Evolutionary conservation across 2,329 filamentous ascomycete genomes (phyloP).

Genomic region (Aspergillus brasiliensis): DNA sequence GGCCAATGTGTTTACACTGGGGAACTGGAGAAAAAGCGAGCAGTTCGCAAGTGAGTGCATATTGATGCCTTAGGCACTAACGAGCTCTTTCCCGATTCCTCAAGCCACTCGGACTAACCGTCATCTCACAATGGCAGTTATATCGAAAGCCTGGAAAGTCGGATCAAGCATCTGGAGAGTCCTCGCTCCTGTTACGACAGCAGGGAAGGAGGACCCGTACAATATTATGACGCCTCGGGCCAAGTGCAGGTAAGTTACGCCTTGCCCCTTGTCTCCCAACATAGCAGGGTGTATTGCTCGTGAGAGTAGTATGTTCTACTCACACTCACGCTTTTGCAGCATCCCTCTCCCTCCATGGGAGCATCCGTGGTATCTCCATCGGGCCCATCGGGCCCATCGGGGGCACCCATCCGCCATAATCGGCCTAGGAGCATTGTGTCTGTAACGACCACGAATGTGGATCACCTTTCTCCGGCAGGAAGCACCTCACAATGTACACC

Average conservation of each 20-base stretch:
- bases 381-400: not conserved
- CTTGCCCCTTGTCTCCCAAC: not conserved
- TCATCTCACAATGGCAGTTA: slow-evolving; percentile 24
- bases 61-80: not conserved
- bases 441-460: not conserved
- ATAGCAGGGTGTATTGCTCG: not conserved
- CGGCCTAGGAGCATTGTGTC: slow-evolving; percentile 2
- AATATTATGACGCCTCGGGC: slow-evolving; percentile 3
- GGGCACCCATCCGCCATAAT: not conserved
- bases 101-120: not conserved
- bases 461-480: slow-evolving; percentile 2
- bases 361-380: not conserved
- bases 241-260: slow-evolving; percentile 14
- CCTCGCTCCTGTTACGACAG: slow-evolving; percentile 1
- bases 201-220: not conserved
- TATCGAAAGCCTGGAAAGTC: slow-evolving; percentile 29
- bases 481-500: slow-evolving; percentile 4
- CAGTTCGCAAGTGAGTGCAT: slow-evolving; percentile 23
- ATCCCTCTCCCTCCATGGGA: not conserved
- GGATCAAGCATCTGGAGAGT: slow-evolving; percentile 29
- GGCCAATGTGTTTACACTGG: slow-evolving; percentile 30
- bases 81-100: not conserved
- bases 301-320: not conserved
- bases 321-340: slow-evolving; percentile 7
- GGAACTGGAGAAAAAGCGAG: slow-evolving; percentile 31